Percentiles rank a stretch among this genome's conserved stretches.
phyloP scores from a whole-genome alignment of 148 eudicot species.

The Rhododendron kiyosumense region DNA sequence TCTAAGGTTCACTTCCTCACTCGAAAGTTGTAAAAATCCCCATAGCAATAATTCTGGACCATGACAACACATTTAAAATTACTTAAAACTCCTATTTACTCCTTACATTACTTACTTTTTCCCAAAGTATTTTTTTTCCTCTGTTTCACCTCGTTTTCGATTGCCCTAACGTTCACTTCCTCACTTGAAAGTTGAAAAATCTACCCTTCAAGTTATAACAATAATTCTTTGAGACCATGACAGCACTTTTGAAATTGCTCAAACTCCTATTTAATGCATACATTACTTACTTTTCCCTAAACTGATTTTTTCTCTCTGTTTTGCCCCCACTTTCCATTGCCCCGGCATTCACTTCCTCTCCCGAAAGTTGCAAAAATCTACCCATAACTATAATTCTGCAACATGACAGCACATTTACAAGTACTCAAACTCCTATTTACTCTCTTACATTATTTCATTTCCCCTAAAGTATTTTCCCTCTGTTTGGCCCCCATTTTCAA shows the following conservation, averaged over 20 bases:
- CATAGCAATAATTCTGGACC: not conserved
- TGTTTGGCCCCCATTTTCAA: not conserved
- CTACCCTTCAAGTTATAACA: too few species aligned
- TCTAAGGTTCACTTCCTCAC: not conserved
- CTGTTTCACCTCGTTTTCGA: too few species aligned
- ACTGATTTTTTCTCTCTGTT: not conserved
- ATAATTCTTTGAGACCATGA: too few species aligned
- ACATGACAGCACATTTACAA: too few species aligned
- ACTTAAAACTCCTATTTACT: too few species aligned
- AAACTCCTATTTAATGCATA: too few species aligned
- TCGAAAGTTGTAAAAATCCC: not conserved
- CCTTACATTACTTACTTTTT: not conserved
- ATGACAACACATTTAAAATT: not conserved
- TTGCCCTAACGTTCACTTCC: too few species aligned
- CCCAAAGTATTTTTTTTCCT: not conserved
- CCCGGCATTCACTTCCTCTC: not conserved
- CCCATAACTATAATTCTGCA: not conserved
- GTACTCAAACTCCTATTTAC: not conserved
- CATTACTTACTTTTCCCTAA: not conserved
- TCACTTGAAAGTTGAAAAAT: not conserved
- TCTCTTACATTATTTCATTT: not conserved
- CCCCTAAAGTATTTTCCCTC: not conserved
- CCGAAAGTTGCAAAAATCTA: too few species aligned
- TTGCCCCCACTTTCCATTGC: not conserved
- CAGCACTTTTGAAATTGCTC: too few species aligned